phyloP scores from a whole-genome alignment of 495 filamentous ascomycete genomes.

The Xylaria scruposa region DNA sequence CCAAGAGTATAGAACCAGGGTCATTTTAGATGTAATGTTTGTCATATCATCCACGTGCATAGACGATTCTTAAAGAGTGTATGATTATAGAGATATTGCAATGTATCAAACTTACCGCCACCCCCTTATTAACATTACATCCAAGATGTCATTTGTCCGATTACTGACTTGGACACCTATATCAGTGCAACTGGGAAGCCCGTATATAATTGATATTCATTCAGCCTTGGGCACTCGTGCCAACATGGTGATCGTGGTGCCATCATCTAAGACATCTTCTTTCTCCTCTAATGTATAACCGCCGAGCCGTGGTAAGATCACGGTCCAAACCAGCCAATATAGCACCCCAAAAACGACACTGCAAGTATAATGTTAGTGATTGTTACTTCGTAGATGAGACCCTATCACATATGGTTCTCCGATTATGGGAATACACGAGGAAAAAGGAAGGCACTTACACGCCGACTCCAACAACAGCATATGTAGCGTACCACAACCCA shows the following conservation, averaged over 20 bases:
- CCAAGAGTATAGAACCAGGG: not conserved
- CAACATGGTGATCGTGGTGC: constrained; percentile 64
- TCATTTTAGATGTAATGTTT: not conserved
- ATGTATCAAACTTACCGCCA: not conserved
- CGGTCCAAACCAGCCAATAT: constrained; percentile 78
- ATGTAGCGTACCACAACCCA: constrained; percentile 72
- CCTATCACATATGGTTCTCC: not conserved
- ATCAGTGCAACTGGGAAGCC: not conserved
- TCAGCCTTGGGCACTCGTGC: constrained; percentile 48
- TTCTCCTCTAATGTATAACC: constrained; percentile 66
- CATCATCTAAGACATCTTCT: constrained; percentile 63
- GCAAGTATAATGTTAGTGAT: not conserved
- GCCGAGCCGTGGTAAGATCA: constrained; percentile 64
- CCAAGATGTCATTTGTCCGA: not conserved
- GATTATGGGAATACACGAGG: not conserved
- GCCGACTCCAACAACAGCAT: constrained; percentile 72
- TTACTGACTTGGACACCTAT: not conserved
- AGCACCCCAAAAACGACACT: constrained; percentile 61
- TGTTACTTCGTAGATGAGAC: not conserved
- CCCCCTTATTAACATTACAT: not conserved
- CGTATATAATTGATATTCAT: constrained; percentile 12
- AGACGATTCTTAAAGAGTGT: not conserved
- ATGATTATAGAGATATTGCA: not conserved
- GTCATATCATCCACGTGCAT: not conserved
- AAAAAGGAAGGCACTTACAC: constrained; percentile 61